Conservation (phyloP, 1,284 basidiomycete species). For the Moesziomyces sp. region DNA sequence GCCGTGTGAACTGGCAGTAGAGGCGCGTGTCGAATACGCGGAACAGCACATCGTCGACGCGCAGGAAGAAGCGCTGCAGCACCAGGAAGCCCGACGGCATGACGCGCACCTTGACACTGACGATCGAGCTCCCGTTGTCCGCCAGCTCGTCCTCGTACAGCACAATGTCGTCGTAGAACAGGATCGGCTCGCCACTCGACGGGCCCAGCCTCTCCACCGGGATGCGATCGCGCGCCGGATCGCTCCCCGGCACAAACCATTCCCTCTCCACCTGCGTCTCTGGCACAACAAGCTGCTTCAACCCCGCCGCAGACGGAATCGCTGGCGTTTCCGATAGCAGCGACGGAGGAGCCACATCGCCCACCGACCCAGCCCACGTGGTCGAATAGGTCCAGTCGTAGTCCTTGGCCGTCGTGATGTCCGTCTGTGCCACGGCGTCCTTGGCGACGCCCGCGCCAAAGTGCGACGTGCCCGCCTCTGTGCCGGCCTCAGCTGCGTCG, state of each 20-base stretch:
- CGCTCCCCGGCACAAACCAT: conserved; percentile 44
- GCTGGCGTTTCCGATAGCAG: conserved; percentile 9
- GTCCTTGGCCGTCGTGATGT: conserved; percentile 56
- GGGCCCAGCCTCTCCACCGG: conserved; percentile 62
- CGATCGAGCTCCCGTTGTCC: conserved; percentile 65
- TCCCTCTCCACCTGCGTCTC: background rate
- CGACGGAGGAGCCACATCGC: conserved; percentile 12
- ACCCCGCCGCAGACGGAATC: background rate
- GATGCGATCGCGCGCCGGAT: conserved; percentile 61
- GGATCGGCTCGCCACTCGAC: conserved; percentile 60
- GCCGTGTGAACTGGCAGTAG: conserved; percentile 80
- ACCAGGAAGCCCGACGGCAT: conserved; percentile 98
- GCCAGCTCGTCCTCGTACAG: conserved; percentile 66
- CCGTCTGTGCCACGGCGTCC: conserved; percentile 21
- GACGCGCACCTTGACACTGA: conserved; percentile 74
- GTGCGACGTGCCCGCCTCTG: conserved; percentile 17
- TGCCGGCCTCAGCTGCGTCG: background rate
- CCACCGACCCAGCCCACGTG: conserved; percentile 78
- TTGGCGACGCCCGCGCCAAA: conserved; percentile 37
- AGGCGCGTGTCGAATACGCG: conserved; percentile 88
- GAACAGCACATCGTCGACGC: conserved; percentile 95
- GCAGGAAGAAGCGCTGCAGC: conserved; percentile 87
- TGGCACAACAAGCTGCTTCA: conserved; percentile 3
- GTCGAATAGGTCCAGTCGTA: conserved; percentile 99
- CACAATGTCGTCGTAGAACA: conserved; percentile 67